Conservation (phyloP, 2,329 filamentous ascomycete species). For the Trichothecium sympodiale region DNA sequence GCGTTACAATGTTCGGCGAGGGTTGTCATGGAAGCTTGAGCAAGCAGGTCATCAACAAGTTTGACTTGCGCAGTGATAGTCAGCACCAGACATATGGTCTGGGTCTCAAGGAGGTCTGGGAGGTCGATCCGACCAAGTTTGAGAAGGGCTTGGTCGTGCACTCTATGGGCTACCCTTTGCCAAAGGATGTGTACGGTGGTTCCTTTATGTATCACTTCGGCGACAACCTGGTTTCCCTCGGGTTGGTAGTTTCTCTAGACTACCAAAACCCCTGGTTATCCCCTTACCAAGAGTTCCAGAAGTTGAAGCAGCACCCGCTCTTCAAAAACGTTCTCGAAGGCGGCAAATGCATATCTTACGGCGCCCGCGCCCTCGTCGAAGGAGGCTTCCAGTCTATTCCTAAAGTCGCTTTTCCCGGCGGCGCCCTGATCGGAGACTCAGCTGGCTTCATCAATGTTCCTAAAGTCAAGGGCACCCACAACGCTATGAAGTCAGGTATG, state of each 20-base stretch:
- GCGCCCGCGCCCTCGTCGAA: constrained; percentile 81
- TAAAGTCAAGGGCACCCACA: constrained; percentile 97
- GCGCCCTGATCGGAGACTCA: constrained; percentile 89
- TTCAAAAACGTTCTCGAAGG: constrained; percentile 83
- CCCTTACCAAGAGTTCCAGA: constrained; percentile 93
- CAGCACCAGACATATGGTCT: constrained; percentile 93
- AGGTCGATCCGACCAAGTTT: constrained; percentile 88
- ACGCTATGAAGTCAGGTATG: constrained; percentile 96
- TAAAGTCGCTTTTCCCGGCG: constrained; percentile 91
- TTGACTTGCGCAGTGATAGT: constrained; percentile 77
- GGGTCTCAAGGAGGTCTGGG: constrained; percentile 96
- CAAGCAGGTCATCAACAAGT: constrained; percentile 92
- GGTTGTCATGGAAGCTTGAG: constrained; percentile 92
- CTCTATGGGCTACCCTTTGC: constrained; percentile 84
- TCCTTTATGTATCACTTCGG: constrained; percentile 99
- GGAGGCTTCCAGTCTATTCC: constrained; percentile 97
- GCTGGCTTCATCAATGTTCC: constrained; percentile 95
- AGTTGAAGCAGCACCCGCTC: constrained; percentile 94
- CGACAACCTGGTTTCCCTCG: constrained; percentile 88
- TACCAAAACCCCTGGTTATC: constrained; percentile 96
- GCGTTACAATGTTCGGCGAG: constrained; percentile 84
- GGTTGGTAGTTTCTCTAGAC: constrained; percentile 85
- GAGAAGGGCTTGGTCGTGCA: constrained; percentile 75
- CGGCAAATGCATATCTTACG: constrained; percentile 95
- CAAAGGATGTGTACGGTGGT: constrained; percentile 84